Evolutionary conservation across 2,329 filamentous ascomycete genomes (phyloP), one percentile per base, ranked within the genome.

Genomic region (Penicillium thymicola): DNA sequence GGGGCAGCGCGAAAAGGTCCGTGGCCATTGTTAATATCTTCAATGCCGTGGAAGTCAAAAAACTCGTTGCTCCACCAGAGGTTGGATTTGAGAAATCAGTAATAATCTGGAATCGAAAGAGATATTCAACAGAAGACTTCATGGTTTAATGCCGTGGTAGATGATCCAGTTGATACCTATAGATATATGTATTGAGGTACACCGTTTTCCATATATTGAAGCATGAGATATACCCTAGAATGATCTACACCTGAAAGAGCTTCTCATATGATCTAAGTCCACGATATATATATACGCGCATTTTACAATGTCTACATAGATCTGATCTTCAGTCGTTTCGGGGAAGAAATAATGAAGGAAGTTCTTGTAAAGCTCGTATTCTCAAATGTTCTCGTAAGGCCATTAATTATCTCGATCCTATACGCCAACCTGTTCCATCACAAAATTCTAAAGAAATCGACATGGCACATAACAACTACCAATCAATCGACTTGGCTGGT

Each of bases 81-180:
- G 5, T 13, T 32, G 11, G 11, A 32, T 32, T 14, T 32, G 5
- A 62, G 36, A 62, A 61, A 40, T 59, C 50, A 59, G 69, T 70
- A 51, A 78, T 73, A 53, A 78, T 72, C 51, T 67, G 66, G 54
- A 76, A 56, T 72, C 58, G 21, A 76, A 65, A 49, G 63, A 44
- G 23, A 62, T 59, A 58, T 76, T 71, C 18, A 78, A 58, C 0
- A 77, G 64, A 51, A 77, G 72, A 58, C 78, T 76, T 47, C 68
- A 70, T 3, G 74, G 73, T 59, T 71, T 69, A 30, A 77, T 63
- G 59, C 78, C 73, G 61, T 69, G 74, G 58, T 78, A 75, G 58
- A 77, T 69, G 14, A 76, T 67, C n/a, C 65, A 60, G 55, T 67
- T 66, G 11, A 23, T 61, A 36, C 27, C 36, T 47, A 51, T 38